Evolutionary conservation across 352 stramenopile genomes (phyloP).

Genomic region (Pythium brassicae): DNA sequence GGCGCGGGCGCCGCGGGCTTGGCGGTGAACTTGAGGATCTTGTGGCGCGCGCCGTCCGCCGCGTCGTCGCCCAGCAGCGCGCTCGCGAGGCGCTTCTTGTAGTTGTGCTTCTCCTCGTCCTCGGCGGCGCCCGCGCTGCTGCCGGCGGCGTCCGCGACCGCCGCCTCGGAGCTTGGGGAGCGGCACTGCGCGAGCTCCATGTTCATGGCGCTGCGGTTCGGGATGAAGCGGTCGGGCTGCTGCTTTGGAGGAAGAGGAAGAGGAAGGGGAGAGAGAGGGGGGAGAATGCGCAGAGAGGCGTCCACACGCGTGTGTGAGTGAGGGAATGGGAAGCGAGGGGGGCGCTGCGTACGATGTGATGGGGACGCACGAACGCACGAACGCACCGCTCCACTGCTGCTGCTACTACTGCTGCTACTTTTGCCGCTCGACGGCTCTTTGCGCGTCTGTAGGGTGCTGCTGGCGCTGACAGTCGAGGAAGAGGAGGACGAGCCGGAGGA

Average conservation of each 20-base stretch:
- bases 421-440: slow-evolving; percentile 3
- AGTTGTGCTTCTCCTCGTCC: slow-evolving; percentile 75
- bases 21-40: slow-evolving; percentile 98
- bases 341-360: background rate
- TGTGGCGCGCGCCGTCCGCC: slow-evolving; percentile 77
- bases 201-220: slow-evolving; percentile 84
- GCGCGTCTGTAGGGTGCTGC: background rate
- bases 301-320: background rate
- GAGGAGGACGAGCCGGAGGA: background rate
- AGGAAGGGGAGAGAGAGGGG: background rate
- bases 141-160: slow-evolving; percentile 6
- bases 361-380: background rate
- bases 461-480: background rate
- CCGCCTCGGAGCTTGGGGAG: slow-evolving; percentile 47
- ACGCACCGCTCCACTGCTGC: background rate
- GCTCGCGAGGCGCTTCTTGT: slow-evolving; percentile 78
- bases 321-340: background rate
- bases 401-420: slow-evolving; percentile 1
- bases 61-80: slow-evolving; percentile 71
- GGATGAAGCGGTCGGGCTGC: slow-evolving; percentile 77
- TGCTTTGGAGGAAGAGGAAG: slow-evolving; percentile 11
- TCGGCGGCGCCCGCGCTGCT: slow-evolving; percentile 19
- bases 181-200: slow-evolving; percentile 74
- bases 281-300: background rate
- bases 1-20: slow-evolving; percentile 91